phyloP scores from a whole-genome alignment of 1,139 yeast species.

The Kodamaea fungicola region DNA sequence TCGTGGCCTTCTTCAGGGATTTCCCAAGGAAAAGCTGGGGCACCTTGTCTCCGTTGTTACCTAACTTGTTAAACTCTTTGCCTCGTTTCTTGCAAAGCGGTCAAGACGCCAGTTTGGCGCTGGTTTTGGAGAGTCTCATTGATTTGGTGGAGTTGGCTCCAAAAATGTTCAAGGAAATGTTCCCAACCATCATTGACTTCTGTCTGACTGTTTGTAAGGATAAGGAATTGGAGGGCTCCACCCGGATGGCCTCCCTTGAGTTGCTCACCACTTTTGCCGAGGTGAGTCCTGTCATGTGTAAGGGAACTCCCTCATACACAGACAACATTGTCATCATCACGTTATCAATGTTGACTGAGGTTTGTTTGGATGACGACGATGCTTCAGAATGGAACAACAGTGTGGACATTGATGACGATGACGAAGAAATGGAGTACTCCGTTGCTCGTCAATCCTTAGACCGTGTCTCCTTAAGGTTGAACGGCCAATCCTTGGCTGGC shows the following conservation, averaged over 20 bases:
- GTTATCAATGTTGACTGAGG: conserved; percentile 86
- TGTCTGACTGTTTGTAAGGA: conserved; percentile 79
- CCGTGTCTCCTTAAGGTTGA: conserved; percentile 78
- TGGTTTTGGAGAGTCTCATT: conserved; percentile 84
- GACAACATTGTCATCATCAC: conserved; percentile 70
- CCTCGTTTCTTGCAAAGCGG: conserved; percentile 80
- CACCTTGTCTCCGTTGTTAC: conserved; percentile 70
- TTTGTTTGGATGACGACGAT: conserved; percentile 83
- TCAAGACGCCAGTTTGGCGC: conserved; percentile 75
- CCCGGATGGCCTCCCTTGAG: conserved; percentile 86
- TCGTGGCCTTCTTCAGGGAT: conserved; percentile 82
- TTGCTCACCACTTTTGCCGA: conserved; percentile 87
- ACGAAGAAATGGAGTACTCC: conserved; percentile 81
- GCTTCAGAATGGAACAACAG: conserved; percentile 86
- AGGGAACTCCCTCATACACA: conserved; percentile 69
- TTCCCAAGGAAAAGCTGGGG: conserved; percentile 80
- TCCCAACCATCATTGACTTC: conserved; percentile 79
- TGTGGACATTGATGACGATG: conserved; percentile 75
- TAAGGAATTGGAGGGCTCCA: conserved; percentile 69
- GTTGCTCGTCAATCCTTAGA: conserved; percentile 94
- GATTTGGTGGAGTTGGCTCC: conserved; percentile 94
- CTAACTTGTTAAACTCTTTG: conserved; percentile 77
- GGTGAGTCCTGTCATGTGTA: conserved; percentile 94
- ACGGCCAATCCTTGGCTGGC: conserved; percentile 78
- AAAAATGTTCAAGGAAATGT: conserved; percentile 87